These are phyloP conservation scores for Ganoderma lucidum DNA, from an alignment of 1,284 basidiomycete genomes.

Conservation along the genomic window DNA sequence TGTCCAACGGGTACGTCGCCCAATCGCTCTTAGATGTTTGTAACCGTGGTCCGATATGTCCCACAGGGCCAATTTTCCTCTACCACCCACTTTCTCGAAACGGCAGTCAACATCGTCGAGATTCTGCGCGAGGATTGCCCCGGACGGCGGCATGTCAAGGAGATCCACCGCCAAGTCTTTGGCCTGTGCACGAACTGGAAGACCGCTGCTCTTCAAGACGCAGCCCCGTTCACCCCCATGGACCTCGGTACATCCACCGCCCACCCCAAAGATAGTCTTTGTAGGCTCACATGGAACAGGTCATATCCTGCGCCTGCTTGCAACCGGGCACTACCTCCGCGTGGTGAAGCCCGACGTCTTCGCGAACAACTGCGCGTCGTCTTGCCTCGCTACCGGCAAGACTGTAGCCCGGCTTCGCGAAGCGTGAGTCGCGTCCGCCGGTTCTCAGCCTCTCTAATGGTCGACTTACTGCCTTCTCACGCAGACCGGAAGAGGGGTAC, in stretches of 20 bases:
- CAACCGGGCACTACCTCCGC: background rate
- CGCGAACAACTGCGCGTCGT: slow-evolving; percentile 42
- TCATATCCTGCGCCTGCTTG: too few relatives aligned
- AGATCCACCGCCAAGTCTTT: slow-evolving; percentile 27
- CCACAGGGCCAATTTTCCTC: slow-evolving; percentile 18
- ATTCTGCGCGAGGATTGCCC: slow-evolving; percentile 47
- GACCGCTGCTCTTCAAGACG: slow-evolving; percentile 27
- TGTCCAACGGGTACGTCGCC: slow-evolving; percentile 20
- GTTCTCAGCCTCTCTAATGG: slow-evolving; percentile 15
- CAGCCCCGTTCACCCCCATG: slow-evolving; percentile 4
- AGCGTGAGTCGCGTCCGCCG: slow-evolving; percentile 44
- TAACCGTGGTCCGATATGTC: background rate
- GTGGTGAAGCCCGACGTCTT: slow-evolving; percentile 43
- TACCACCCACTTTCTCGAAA: slow-evolving; percentile 20
- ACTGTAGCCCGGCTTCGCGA: slow-evolving; percentile 44
- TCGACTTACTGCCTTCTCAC: background rate
- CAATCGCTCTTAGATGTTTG: background rate
- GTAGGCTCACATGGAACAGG: too few relatives aligned
- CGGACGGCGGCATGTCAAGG: slow-evolving; percentile 38
- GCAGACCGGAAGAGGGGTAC: slow-evolving; percentile 37
- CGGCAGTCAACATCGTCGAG: slow-evolving; percentile 34
- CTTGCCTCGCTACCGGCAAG: slow-evolving; percentile 73
- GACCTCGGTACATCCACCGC: slow-evolving; percentile 14
- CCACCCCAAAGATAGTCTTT: too few relatives aligned
- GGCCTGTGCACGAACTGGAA: slow-evolving; percentile 24